Evolutionary conservation across 2,329 filamentous ascomycete species (phyloP), one percentile per base, ranked within the genome.

Genomic region (Cytospora leucostoma): DNA sequence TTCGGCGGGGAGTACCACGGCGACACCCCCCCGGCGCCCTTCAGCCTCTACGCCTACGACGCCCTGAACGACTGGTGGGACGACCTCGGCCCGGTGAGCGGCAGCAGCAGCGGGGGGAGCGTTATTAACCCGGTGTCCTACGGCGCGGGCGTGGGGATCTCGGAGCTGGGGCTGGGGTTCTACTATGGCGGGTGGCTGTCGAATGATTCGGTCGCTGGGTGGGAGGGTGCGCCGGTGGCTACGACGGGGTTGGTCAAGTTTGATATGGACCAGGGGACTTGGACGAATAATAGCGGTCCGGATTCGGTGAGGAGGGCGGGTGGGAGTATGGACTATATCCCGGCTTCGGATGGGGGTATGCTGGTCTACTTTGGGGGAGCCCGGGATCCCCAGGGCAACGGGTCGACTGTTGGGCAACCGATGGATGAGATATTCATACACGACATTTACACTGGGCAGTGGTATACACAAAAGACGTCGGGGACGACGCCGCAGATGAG

Each of bases 141-240:
- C 64, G 86, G 86, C 12, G 84, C 84, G 15, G 82, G 84, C 13
- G 78, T 82, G 11, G 79, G 82, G 2, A 78, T 86, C 11, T 78
- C 85, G 5, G 77, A 80, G 44, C 76, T 80, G 2, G 86, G 83
- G 12, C 75, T 83, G 63, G 85, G 82, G 1, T 89, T 83, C 69
- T 87, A 88, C 70, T 83, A 85, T 66, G 87, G 87, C 51, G 87
- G 87, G 49, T 89, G 83, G 81, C 75, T 84, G 63, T 86, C 81
- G 67, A 84, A 84, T 66, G 72, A 73, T 53, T 84, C 84, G 1
- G 76, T 79, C 1, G 74, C 80, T 0, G 78, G 77, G 10, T 88
- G 84, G 84, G 72, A 71, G 17, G 80, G 79, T 1, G 71, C 75
- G 8, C 76, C 78, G 1, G 70, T 81, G 37, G 82, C 82, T 13